These are phyloP conservation scores for Sesbania bispinosa DNA, from an alignment of 306 rosid species.

Conservation along the genomic window DNA sequence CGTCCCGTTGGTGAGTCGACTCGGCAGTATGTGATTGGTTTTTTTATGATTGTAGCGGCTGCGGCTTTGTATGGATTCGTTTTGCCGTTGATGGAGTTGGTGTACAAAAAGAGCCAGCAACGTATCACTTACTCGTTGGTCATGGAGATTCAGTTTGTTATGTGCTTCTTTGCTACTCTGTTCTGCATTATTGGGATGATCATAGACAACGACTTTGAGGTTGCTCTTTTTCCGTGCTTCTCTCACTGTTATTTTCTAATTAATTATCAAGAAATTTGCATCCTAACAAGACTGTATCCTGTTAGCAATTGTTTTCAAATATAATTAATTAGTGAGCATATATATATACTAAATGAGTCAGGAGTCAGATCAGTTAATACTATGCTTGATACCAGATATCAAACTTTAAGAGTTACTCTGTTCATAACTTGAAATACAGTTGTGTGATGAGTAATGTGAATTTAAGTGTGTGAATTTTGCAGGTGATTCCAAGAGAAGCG, in stretches of 20 bases:
- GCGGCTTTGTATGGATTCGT: constrained; percentile 68
- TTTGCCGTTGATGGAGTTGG: constrained; percentile 70
- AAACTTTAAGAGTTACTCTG: too few relatives aligned
- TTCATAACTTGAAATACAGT: too few relatives aligned
- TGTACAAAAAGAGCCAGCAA: constrained; percentile 58
- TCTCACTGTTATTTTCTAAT: too few relatives aligned
- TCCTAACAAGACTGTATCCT: too few relatives aligned
- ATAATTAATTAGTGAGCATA: too few relatives aligned
- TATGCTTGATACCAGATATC: too few relatives aligned
- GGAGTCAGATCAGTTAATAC: too few relatives aligned
- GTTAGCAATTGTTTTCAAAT: too few relatives aligned
- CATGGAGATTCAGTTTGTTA: constrained; percentile 80
- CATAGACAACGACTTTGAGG: constrained; percentile 76
- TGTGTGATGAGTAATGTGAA: too few relatives aligned
- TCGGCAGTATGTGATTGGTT: constrained; percentile 49
- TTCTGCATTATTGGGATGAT: constrained; percentile 76
- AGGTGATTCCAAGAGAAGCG: constrained; percentile 77
- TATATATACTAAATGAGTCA: too few relatives aligned
- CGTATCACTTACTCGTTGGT: constrained; percentile 55
- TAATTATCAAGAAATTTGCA: too few relatives aligned
- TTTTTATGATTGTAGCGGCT: constrained; percentile 64
- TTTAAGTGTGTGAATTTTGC: too few relatives aligned
- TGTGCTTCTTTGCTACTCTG: constrained; percentile 61
- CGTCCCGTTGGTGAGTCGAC: constrained; percentile 65
- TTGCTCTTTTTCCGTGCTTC: not conserved